Conservation (phyloP, 768 basidiomycete species). For the Kwoniella bestiolae region DNA sequence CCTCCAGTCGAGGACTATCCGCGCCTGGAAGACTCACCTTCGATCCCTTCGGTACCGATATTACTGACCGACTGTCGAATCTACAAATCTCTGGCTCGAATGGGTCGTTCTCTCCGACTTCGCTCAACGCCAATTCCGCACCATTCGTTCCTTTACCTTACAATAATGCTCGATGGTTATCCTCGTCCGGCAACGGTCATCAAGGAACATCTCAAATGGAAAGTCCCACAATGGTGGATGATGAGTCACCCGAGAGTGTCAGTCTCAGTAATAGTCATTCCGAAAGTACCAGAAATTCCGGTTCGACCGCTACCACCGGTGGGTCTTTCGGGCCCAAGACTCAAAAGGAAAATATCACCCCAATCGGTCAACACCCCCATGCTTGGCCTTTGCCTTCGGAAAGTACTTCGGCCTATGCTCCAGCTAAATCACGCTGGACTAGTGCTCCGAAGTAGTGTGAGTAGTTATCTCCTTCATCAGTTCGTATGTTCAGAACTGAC, state of each 20-base stretch:
- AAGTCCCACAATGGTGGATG: not conserved
- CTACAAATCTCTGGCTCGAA: slow-evolving; percentile 2
- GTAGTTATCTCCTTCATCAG: too few relatives aligned
- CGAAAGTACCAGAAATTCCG: slow-evolving; percentile 16
- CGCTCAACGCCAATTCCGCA: slow-evolving; percentile 25
- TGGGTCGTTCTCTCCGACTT: not conserved
- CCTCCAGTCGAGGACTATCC: not conserved
- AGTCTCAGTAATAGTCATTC: slow-evolving; percentile 13
- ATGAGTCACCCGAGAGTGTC: not conserved
- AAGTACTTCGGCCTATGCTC: not conserved
- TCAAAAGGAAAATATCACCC: not conserved
- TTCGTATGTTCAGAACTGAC: too few relatives aligned
- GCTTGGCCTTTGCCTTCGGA: slow-evolving; percentile 6
- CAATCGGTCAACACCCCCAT: not conserved
- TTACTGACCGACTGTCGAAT: not conserved
- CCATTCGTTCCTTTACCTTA: slow-evolving; percentile 26
- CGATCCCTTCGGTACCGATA: slow-evolving; percentile 19
- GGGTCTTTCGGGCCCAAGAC: not conserved
- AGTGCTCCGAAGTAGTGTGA: slow-evolving; percentile 11
- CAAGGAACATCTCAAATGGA: not conserved
- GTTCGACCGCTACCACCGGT: not conserved
- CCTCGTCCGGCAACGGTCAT: not conserved
- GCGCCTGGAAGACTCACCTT: slow-evolving; percentile 13
- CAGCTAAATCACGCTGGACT: slow-evolving; percentile 8
- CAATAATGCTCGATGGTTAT: not conserved